A percentile compares a stretch with the other conserved stretches of the same genome.
These are phyloP conservation scores for Thermothelomyces thermophilus DNA, from an alignment of 2,329 filamentous ascomycete species.

Conservation along the genomic window DNA sequence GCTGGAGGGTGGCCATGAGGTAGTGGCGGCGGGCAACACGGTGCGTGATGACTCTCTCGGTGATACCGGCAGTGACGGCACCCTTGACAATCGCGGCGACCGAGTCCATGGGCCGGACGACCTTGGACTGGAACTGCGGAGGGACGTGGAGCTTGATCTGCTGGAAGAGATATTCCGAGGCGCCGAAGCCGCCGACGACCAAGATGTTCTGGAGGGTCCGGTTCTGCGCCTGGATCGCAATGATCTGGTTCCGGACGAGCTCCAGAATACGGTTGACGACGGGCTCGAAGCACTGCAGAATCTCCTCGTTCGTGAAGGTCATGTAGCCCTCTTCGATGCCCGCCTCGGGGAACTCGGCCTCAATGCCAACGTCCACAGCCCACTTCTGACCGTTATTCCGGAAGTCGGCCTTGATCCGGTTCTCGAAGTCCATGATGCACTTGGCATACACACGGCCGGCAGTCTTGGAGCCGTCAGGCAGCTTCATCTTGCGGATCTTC, in stretches of 20 bases:
- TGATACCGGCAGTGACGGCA: slow-evolving; percentile 95
- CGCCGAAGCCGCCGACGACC: slow-evolving; percentile 95
- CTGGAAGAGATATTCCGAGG: slow-evolving; percentile 97
- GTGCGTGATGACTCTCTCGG: slow-evolving; percentile 91
- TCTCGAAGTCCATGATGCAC: slow-evolving; percentile 99
- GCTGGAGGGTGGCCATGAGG: slow-evolving; percentile 96
- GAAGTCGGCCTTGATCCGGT: slow-evolving; percentile 99
- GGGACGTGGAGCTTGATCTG: slow-evolving; percentile 98
- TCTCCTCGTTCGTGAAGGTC: slow-evolving; percentile 99
- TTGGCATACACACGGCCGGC: slow-evolving; percentile 98
- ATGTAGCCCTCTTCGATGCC: slow-evolving; percentile 99
- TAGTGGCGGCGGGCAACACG: slow-evolving; percentile 96
- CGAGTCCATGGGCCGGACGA: slow-evolving; percentile 97
- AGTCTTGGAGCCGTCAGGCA: slow-evolving; percentile 92
- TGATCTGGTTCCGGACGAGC: slow-evolving; percentile 95
- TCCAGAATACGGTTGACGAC: slow-evolving; percentile 96
- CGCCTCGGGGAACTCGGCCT: slow-evolving; percentile 94
- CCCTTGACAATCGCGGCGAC: slow-evolving; percentile 98
- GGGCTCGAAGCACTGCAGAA: slow-evolving; percentile 96
- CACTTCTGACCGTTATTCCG: slow-evolving; percentile 98
- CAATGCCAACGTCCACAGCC: slow-evolving; percentile 97
- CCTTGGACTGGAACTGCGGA: slow-evolving; percentile 96
- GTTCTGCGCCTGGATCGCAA: slow-evolving; percentile 97
- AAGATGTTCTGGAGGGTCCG: slow-evolving; percentile 89
- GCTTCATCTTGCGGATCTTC: slow-evolving; percentile 98